Percentiles rank a stretch among this genome's conserved stretches.
Conservation (phyloP, 2,329 filamentous ascomycete genomes). For the Curvularia verruculosa region DNA sequence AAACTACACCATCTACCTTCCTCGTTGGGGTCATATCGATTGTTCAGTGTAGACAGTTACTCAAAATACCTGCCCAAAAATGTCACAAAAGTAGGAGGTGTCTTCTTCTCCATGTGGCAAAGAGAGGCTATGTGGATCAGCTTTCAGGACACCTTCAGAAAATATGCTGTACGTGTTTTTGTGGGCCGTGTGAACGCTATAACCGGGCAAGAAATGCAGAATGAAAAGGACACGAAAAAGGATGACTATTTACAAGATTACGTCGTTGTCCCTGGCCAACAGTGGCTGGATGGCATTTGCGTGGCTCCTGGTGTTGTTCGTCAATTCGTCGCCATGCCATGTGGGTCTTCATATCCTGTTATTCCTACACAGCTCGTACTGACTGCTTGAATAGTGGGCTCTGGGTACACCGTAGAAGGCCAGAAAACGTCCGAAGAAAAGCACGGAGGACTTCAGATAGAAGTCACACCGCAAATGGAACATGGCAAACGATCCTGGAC, state of each 20-base stretch:
- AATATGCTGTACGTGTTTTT: not conserved
- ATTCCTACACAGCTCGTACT: not conserved
- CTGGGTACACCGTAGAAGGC: not conserved
- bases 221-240: not conserved
- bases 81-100: not conserved
- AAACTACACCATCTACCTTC: not conserved
- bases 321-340: constrained; percentile 2
- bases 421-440: not conserved
- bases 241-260: not conserved
- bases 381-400: not conserved
- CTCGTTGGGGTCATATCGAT: not conserved
- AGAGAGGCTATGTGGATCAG: constrained; percentile 6
- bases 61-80: not conserved
- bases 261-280: not conserved
- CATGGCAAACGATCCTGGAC: not conserved
- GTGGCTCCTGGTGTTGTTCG: not conserved
- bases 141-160: not conserved
- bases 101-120: constrained; percentile 4
- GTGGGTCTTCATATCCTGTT: not conserved
- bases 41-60: not conserved
- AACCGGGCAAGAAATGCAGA: not conserved
- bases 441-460: not conserved
- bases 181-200: not conserved
- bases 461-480: not conserved
- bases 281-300: constrained; percentile 2